Conservation (phyloP, 768 basidiomycete species). For the Termitomyces sp. region DNA sequence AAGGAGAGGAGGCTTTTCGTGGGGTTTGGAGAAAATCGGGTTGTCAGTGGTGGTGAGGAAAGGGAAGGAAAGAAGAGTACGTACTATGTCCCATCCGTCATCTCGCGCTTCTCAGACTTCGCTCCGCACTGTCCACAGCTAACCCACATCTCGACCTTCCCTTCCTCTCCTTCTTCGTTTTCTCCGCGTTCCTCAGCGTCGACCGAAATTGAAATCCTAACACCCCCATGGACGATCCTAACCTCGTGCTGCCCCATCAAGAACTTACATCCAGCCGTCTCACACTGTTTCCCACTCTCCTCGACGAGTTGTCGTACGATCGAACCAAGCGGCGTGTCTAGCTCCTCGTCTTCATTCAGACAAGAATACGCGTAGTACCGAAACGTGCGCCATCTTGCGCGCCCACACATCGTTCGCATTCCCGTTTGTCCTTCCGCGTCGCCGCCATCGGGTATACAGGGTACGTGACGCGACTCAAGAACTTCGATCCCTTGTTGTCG, state of each 20-base stretch:
- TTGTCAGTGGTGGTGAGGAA: no score
- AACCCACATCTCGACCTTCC: constrained; percentile 41
- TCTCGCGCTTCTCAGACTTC: constrained; percentile 26
- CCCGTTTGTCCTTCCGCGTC: neutral
- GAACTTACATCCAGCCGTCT: constrained; percentile 28
- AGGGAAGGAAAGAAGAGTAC: constrained; percentile 18
- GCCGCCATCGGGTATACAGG: neutral
- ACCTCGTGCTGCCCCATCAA: constrained; percentile 41
- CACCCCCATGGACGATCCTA: constrained; percentile 37
- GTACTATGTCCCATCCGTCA: constrained; percentile 53
- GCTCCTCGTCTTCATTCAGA: constrained; percentile 22
- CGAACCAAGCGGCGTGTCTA: constrained; percentile 36
- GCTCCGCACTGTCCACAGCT: constrained; percentile 46
- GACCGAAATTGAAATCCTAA: constrained; percentile 26
- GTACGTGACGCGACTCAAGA: constrained; percentile 12
- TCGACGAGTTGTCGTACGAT: constrained; percentile 29
- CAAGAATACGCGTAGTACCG: constrained; percentile 37
- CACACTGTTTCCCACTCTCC: constrained; percentile 33
- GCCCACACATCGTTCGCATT: constrained; percentile 33
- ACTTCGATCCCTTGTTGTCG: constrained; percentile 4
- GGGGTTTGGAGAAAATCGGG: no score
- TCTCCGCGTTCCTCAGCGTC: neutral
- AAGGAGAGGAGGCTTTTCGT: constrained; percentile 17
- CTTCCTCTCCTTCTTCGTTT: constrained; percentile 10
- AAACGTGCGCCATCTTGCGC: constrained; percentile 48